Evolutionary conservation across 2,329 filamentous ascomycete genomes (phyloP), one percentile per base, ranked within the genome.

Genomic region (Monosporascus cannonballus): DNA sequence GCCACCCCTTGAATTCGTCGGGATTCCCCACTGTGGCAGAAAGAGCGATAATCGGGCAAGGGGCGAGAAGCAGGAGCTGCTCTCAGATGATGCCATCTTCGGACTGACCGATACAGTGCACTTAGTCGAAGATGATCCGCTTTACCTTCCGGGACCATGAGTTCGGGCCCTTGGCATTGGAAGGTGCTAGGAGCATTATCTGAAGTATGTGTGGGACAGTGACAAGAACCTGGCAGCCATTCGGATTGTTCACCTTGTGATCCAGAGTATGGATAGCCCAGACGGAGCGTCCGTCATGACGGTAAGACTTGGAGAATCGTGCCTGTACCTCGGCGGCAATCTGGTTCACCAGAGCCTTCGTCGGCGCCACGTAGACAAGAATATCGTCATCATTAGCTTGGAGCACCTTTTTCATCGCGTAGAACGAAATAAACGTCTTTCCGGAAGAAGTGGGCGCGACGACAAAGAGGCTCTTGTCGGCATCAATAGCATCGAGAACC

Each of bases 361-460:
- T 92, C 0, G 89, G 89, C 0, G 87, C 89, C 6, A 93, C 85
- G 59, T 92, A 93, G 0, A 92, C 85, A 6, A 93, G 69, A 3
- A 92, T 78, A 3, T 81, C 84, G 48, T 90, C 81, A 54, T 92
- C 80, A 56, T 81, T 82, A 4, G 78, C 77, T 62, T 86, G 76
- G 9, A 93, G 72, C 1, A 91, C 74, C 63, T 89, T 84, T 62
- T 87, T 86, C 85, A 92, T 93, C 1, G 88, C 88, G 60, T 93
- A 91, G 67, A 92, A 93, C 1, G 83, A 87, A 54, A 92, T 92
- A 66, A 92, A 93, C 0, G 88, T 93, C 67, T 92, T 93, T 57
- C 89, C 89, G 0, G 89, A 85, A 24, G 84, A 89, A 0, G 88
- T 93, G 0, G 88, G 88, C 0, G 88, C 88, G 8, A 92, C 83